phyloP scores from a whole-genome alignment of 1,284 basidiomycete species.

The Exsudoporus floridanus region DNA sequence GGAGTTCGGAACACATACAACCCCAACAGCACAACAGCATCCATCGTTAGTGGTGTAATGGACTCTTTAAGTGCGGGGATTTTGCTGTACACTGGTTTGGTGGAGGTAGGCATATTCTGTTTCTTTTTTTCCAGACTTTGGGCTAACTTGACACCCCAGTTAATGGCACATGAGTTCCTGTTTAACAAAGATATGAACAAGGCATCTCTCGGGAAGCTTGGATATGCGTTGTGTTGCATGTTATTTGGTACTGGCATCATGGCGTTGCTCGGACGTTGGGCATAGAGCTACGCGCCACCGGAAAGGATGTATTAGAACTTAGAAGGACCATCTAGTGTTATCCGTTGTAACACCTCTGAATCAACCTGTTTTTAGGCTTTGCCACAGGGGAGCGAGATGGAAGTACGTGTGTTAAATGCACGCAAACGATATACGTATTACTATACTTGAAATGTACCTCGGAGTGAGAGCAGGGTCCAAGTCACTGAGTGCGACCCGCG shows the following conservation, averaged over 20 bases:
- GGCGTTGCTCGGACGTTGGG: constrained; percentile 86
- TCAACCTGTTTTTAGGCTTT: no score
- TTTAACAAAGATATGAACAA: constrained; percentile 84
- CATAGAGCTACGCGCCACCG: constrained; percentile 39
- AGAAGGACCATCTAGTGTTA: background rate
- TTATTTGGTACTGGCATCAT: constrained; percentile 76
- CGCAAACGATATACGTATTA: no score
- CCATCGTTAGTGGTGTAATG: constrained; percentile 80
- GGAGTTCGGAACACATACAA: constrained; percentile 84
- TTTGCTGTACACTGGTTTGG: constrained; percentile 87
- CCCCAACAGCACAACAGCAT: constrained; percentile 70
- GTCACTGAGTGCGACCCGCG: no score
- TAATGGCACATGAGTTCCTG: constrained; percentile 90
- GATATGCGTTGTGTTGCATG: constrained; percentile 75
- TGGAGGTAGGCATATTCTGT: constrained; percentile 56
- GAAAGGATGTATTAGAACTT: background rate
- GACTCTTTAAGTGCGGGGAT: constrained; percentile 89
- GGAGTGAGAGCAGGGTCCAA: no score
- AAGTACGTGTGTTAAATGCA: no score
- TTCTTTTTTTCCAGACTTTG: background rate
- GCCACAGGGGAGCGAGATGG: no score
- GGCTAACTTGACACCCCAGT: constrained; percentile 38
- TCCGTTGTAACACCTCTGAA: background rate
- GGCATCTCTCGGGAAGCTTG: constrained; percentile 59
- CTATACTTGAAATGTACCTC: no score